Percentiles rank a stretch among this genome's conserved stretches.
phyloP scores from a whole-genome alignment of 2,329 filamentous ascomycete species.

The Bipolaris bicolor region DNA sequence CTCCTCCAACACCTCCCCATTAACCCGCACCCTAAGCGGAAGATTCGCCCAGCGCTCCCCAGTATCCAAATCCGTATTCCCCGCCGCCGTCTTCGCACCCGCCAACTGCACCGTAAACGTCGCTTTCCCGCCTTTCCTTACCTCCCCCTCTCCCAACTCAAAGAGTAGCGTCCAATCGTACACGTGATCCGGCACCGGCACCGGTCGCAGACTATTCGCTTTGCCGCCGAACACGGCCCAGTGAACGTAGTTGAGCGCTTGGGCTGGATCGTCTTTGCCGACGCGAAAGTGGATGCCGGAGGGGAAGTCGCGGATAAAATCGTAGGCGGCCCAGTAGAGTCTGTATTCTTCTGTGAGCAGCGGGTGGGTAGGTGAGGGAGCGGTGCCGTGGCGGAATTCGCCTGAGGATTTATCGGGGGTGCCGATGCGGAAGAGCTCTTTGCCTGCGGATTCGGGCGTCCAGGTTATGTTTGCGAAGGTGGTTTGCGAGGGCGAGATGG shows the following conservation, averaged over 20 bases:
- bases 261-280: conserved; percentile 55
- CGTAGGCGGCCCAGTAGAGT: conserved; percentile 67
- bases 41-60: conserved; percentile 61
- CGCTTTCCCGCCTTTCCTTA: conserved; percentile 53
- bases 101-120: conserved; percentile 69
- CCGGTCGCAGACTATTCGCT: conserved; percentile 55
- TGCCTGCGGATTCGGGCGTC: conserved; percentile 62
- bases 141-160: conserved; percentile 35
- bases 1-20: conserved; percentile 54
- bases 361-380: conserved; percentile 54
- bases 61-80: conserved; percentile 67
- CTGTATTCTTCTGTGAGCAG: conserved; percentile 63
- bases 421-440: conserved; percentile 67
- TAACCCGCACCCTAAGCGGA: conserved; percentile 58
- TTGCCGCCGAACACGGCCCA: conserved; percentile 68
- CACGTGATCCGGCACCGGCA: conserved; percentile 48
- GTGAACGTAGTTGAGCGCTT: conserved; percentile 66
- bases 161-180: conserved; percentile 37
- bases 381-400: conserved; percentile 65
- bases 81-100: conserved; percentile 66
- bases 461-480: conserved; percentile 53
- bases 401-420: conserved; percentile 66
- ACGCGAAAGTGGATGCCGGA: conserved; percentile 64
- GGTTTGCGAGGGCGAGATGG: conserved; percentile 49
- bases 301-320: conserved; percentile 66